Evolutionary conservation across 352 stramenopile species (phyloP).

Genomic region (Globisporangium nunn): DNA sequence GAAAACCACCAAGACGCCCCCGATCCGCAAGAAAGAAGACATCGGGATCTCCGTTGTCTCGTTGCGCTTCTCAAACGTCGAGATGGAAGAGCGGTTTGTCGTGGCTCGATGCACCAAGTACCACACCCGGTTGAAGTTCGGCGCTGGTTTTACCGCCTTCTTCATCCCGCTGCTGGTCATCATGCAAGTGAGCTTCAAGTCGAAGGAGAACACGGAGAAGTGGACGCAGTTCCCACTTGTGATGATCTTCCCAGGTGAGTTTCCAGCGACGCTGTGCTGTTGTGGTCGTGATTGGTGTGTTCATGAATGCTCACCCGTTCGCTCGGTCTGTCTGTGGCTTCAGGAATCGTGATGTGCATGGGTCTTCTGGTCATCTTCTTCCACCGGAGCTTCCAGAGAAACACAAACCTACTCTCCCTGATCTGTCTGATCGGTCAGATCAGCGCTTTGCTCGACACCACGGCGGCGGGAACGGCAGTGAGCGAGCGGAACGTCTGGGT

Average conservation of each 20-base stretch:
- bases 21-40: constrained; percentile 56
- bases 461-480: constrained; percentile 58
- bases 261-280: background rate
- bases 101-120: constrained; percentile 52
- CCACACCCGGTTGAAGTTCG: constrained; percentile 65
- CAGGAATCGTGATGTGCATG: constrained; percentile 69
- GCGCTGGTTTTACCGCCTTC: constrained; percentile 65
- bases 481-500: constrained; percentile 82
- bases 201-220: constrained; percentile 45
- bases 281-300: background rate
- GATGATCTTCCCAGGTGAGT: constrained; percentile 66
- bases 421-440: constrained; percentile 72
- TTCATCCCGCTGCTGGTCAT: constrained; percentile 82
- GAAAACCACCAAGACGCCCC: constrained; percentile 19
- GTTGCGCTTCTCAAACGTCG: constrained; percentile 55
- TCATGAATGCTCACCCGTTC: background rate
- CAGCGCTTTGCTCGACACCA: constrained; percentile 69
- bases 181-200: constrained; percentile 82
- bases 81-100: constrained; percentile 64
- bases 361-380: constrained; percentile 62
- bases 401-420: constrained; percentile 38
- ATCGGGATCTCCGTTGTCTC: constrained; percentile 72
- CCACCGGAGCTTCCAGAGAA: constrained; percentile 47
- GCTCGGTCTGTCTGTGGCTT: background rate
- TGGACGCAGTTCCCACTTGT: constrained; percentile 69